These are phyloP conservation scores for Globisporangium spiculum DNA, from an alignment of 352 stramenopile species.

Conservation along the genomic window DNA sequence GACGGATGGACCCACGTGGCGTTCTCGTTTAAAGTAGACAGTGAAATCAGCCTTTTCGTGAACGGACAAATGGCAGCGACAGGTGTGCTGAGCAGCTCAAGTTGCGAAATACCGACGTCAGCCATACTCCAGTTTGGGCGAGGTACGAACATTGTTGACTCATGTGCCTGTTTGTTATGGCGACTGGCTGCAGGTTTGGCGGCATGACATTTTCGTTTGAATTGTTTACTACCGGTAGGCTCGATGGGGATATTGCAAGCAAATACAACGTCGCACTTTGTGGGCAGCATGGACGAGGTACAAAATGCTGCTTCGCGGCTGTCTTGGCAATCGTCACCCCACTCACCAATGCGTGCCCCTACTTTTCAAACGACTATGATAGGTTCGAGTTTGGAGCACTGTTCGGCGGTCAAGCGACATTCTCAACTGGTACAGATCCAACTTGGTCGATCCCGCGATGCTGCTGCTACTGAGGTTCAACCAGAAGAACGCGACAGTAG, in stretches of 20 bases:
- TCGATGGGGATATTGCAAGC: slow-evolving; percentile 19
- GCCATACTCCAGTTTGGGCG: slow-evolving; percentile 42
- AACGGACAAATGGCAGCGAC: slow-evolving; percentile 27
- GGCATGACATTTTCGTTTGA: background rate
- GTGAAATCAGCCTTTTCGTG: slow-evolving; percentile 25
- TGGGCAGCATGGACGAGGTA: slow-evolving; percentile 50
- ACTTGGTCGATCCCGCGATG: slow-evolving; percentile 21
- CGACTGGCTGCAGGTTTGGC: background rate
- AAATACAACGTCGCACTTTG: slow-evolving; percentile 18
- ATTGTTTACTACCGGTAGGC: slow-evolving; percentile 12
- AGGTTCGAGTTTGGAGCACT: slow-evolving; percentile 38
- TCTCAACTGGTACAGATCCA: slow-evolving; percentile 17
- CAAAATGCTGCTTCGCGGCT: background rate
- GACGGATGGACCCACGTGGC: slow-evolving; percentile 42
- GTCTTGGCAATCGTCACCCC: background rate
- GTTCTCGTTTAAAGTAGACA: slow-evolving; percentile 20
- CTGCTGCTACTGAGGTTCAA: slow-evolving; percentile 33
- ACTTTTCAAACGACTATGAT: background rate
- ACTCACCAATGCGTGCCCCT: background rate
- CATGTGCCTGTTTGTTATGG: background rate
- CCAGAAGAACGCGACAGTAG: slow-evolving; percentile 15
- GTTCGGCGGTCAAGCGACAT: slow-evolving; percentile 23
- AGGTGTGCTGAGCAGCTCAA: slow-evolving; percentile 17
- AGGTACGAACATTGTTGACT: slow-evolving; percentile 21
- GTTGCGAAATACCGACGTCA: slow-evolving; percentile 23